Evolutionary conservation across 2,329 filamentous ascomycete species (phyloP), one percentile per base, ranked within the genome.

Genomic region (Dothistroma septosporum): DNA sequence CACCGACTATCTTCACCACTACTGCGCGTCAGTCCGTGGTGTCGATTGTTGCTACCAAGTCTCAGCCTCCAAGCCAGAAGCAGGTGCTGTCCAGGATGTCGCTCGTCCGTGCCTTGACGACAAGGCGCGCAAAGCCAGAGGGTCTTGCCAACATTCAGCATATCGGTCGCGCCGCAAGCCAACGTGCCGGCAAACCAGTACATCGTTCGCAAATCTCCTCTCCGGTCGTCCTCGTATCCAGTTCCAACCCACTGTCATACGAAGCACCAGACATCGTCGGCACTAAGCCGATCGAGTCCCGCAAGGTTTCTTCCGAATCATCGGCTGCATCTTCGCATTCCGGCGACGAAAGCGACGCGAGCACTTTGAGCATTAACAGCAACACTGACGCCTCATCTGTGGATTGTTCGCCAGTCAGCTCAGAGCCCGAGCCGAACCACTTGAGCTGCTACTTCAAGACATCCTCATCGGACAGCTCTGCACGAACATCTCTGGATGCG

Each of bases 171-270:
- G 75, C 75, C 67, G 76, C 76, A 61, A 80, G 76, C 69, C 83
- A 81, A 73, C 79, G 75, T 62, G 72, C 67, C 67, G 73, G 71
- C 66, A 65, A 77, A 72, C 75, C 81, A 71, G 75, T 80, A 57
- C 78, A 86, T 67, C 84, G 88, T 61, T 76, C 82, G 73, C 87
- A 92, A 79, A 99, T 99, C 73, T 99, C 94, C 1, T 85, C 83
- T 2, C 94, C 94, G 0, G 83, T 96, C 57, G 87, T 92, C 76
- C 83, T 99, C 64, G 81, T 97, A 53, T 95, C 94, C 61, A 96
- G 93, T 5, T 97, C 94, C 68, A 99, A 97, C 77, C 91, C 95
- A 84, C 87, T 97, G 58, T 92, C 91, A 8, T 96, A 96, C 82
- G 93, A 93, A 73, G 92, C 94, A 10, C 93, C 93, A 55, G 89